Percentiles rank a stretch among this genome's conserved stretches.
Evolutionary conservation across 352 stramenopile species (phyloP).

Genomic region (Globisporangium megalacanthum): DNA sequence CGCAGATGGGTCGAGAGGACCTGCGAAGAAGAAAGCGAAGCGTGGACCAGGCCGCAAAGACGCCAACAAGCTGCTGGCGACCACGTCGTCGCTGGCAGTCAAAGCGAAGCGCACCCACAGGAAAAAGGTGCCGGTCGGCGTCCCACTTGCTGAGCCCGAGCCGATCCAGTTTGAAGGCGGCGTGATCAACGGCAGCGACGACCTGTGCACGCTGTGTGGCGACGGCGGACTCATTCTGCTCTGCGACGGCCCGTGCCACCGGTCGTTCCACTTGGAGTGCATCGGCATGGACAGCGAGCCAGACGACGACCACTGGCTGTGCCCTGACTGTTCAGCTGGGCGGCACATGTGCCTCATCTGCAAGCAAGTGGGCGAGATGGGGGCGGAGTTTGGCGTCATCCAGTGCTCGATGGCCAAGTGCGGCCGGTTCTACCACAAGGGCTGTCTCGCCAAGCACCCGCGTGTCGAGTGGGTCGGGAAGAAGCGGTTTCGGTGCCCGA

Average conservation of each 20-base stretch:
- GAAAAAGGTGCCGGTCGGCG: constrained; percentile 12
- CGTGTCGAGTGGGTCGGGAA: constrained; percentile 86
- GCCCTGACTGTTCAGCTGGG: constrained; percentile 82
- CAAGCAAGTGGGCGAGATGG: constrained; percentile 88
- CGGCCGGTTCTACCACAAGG: constrained; percentile 91
- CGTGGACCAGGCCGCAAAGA: constrained; percentile 32
- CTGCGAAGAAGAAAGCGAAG: constrained; percentile 28
- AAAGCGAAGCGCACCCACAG: constrained; percentile 17
- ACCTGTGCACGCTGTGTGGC: constrained; percentile 89
- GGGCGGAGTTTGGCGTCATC: constrained; percentile 84
- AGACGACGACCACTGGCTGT: constrained; percentile 87
- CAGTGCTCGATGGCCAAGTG: constrained; percentile 90
- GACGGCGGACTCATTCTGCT: constrained; percentile 89
- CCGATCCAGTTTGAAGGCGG: constrained; percentile 40
- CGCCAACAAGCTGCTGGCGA: constrained; percentile 3
- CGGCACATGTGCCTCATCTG: constrained; percentile 92
- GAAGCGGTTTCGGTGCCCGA: constrained; percentile 87
- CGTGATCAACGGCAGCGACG: constrained; percentile 82
- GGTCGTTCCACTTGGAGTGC: constrained; percentile 92
- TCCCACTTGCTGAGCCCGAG: not conserved
- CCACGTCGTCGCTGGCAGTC: constrained; percentile 4
- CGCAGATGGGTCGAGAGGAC: constrained; percentile 14
- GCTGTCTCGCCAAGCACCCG: constrained; percentile 66
- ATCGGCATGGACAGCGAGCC: constrained; percentile 81
- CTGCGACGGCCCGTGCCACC: constrained; percentile 90